phyloP scores from a whole-genome alignment of 2,329 filamentous ascomycete genomes.

The Didymella keratinophila region DNA sequence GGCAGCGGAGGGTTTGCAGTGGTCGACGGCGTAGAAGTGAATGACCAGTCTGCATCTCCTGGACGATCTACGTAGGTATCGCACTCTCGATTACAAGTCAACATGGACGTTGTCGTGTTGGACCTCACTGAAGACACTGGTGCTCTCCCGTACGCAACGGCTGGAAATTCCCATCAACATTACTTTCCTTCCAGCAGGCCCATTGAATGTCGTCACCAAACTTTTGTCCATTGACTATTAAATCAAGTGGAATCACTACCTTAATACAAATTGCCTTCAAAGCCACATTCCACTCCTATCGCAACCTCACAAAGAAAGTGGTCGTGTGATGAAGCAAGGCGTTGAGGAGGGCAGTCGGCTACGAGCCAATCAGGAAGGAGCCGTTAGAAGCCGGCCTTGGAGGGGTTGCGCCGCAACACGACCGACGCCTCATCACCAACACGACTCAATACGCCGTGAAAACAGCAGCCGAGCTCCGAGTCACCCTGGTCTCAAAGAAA shows the following conservation, averaged over 20 bases:
- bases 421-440: not conserved
- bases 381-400: constrained; percentile 10
- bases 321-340: constrained; percentile 15
- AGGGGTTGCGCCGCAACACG: not conserved
- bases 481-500: not conserved
- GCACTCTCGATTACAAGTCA: not conserved
- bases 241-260: not conserved
- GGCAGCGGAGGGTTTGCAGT: not conserved
- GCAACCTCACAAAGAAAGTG: not conserved
- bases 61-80: not conserved
- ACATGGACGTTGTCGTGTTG: not conserved
- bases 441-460: not conserved
- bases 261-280: not conserved
- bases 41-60: not conserved
- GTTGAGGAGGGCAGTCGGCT: constrained; percentile 13
- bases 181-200: not conserved
- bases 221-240: too few species aligned
- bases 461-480: not conserved
- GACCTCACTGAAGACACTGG: not conserved
- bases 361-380: constrained; percentile 22
- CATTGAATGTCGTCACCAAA: not conserved
- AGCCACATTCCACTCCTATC: not conserved
- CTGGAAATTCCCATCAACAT: not conserved
- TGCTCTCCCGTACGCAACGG: not conserved
- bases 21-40: too few species aligned